Evolutionary conservation across 2,329 filamentous ascomycete genomes (phyloP), one percentile per base, ranked within the genome.

Genomic region (Coniosporium tulheliwenetii): DNA sequence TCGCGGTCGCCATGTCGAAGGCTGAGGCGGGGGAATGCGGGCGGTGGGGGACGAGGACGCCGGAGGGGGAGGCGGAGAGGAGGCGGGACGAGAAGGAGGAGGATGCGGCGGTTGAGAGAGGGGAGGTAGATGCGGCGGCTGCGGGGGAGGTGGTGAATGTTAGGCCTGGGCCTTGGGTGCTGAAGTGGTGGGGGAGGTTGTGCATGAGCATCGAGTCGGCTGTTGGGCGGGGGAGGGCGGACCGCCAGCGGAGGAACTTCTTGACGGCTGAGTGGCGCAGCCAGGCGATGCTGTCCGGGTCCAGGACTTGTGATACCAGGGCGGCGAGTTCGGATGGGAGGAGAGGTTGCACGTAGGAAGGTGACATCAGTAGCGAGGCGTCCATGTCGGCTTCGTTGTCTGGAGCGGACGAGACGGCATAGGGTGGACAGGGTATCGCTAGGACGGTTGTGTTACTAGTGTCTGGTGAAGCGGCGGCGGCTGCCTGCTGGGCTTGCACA

Each of bases 301-400:
- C 79, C 50, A 96, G 87, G 0, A 95, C 64, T 13, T 75, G 73
- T 8, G 76, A 66, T n/a, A 93, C 73, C 1, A 96, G 66, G 8
- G 64, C 59, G 5, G 59, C 52, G 2, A 96, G 72, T 43, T 96
- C 87, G 8, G 85, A 91, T 0, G 73, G 61, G 2, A 83, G 62
- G 4, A 95, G 67, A 1, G 89, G 89, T 45, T 85, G 80, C 10
- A 91, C 67, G 54, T 95, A 96, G 51, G 91, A 83, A 1, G 87
- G 80, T 42, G 79, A 86, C 89, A 96, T 96, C 13, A 96, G 70
- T 0, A 93, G 67, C 52, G 85, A 94, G 13, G 87, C 89, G 56
- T 96, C 89, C 79, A 96, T 93, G 33, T 94, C 85, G 44, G 77
- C 65, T 51, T 95, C 85, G 15, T 74, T 73, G 1, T 72, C 75